phyloP scores from a whole-genome alignment of 192 early-diverging fungal species.

The Entomortierella lignicola region DNA sequence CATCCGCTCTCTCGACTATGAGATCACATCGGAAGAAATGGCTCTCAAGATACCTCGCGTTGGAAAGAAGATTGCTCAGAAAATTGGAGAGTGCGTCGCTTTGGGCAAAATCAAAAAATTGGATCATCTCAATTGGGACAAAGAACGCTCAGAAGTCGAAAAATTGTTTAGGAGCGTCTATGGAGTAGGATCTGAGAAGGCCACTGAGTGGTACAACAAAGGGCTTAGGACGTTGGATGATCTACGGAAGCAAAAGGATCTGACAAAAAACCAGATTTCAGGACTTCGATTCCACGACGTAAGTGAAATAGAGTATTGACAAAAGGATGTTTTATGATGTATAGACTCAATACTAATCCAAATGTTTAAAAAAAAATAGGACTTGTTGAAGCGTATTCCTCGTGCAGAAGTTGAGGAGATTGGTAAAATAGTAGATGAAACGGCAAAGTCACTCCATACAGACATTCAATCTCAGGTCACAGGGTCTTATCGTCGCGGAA shows the following conservation, averaged over 20 bases:
- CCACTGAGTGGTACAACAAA: constrained; percentile 44
- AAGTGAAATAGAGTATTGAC: not conserved
- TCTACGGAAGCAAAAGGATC: constrained; percentile 20
- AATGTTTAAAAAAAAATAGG: constrained; percentile 5
- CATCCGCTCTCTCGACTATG: constrained; percentile 48
- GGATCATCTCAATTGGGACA: constrained; percentile 45
- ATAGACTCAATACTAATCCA: no score
- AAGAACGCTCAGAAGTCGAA: constrained; percentile 28
- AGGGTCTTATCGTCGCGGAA: constrained; percentile 53
- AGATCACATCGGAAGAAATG: constrained; percentile 51
- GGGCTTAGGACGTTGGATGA: constrained; percentile 45
- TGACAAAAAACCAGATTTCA: constrained; percentile 39
- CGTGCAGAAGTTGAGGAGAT: constrained; percentile 54
- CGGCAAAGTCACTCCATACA: constrained; percentile 23
- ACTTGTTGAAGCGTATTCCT: constrained; percentile 37
- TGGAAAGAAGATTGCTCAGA: constrained; percentile 51
- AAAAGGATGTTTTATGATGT: no score
- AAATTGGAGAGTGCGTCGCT: constrained; percentile 44
- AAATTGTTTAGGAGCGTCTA: constrained; percentile 36
- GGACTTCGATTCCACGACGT: constrained; percentile 41
- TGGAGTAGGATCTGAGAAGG: constrained; percentile 45
- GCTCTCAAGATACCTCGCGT: constrained; percentile 48
- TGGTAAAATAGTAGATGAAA: constrained; percentile 17
- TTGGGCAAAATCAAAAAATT: constrained; percentile 47
- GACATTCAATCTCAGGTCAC: constrained; percentile 45